Evolutionary conservation across 106 monocot species (phyloP), one percentile per base, ranked within the genome.

Genomic region (Platanthera zijinensis): DNA sequence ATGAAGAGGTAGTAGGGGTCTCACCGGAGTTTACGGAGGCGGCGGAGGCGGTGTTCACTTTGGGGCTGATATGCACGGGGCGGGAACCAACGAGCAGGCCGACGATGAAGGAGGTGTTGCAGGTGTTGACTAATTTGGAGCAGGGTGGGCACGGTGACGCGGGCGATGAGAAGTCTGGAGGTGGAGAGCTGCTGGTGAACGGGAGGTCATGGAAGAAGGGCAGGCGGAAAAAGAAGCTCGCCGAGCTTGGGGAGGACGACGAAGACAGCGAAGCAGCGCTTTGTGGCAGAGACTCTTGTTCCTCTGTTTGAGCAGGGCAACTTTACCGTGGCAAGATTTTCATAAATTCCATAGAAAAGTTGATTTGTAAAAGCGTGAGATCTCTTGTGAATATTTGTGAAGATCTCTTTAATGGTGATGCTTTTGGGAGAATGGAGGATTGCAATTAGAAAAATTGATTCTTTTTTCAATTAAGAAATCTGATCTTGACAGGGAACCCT

Each of bases 101-200:
- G 1, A 77, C 82, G 7, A 96, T 92, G 90, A 93, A 87, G 80
- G 95, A 96, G 15, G 92, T 89, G 21, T 61, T 90, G 52, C 82
- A 90, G 52, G 75, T 93, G 67, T 39, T 67, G 39, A 67, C 39
- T 4, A 67, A 25, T 22, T 39, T 67, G 67, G 67, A 30, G 10
- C 66, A 8, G 5, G 52, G 7, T 8, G 52, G 52, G 10, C 53
- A 14, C 53, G 67, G 39, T 5, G 32, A 13, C 67, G 9, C 10
- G 22, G 6, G 7, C 6, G 28, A 22, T 19, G 22, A 64, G 9
- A 64, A 64, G 63, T 64, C 21, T 28, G 25, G 7, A 5, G 8
- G 56, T 61, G 59, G 59, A 21, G 59, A 61, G 7, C 6, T 21
- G 59, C n/a, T 61, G 9, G 18, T 39, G 39, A 39, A 39, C 39